A percentile compares a stretch with the other conserved stretches of the same genome.
Conservation (phyloP, 2,329 filamentous ascomycete genomes). For the Purpureocillium lavendulum region DNA sequence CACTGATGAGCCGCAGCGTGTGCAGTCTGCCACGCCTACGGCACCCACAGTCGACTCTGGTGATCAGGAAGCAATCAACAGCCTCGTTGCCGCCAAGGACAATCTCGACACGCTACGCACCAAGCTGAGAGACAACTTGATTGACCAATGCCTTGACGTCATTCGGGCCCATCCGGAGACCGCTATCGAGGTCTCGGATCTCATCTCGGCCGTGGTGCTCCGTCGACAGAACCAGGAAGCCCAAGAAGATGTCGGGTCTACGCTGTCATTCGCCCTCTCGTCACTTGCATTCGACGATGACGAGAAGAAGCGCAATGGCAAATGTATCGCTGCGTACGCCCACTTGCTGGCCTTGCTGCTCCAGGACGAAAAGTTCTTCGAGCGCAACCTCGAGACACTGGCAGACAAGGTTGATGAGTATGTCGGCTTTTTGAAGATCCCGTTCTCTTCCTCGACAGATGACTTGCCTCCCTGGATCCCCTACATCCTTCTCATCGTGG, state of each 20-base stretch:
- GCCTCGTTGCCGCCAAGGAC: constrained; percentile 46
- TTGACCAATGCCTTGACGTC: constrained; percentile 85
- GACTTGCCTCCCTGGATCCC: constrained; percentile 89
- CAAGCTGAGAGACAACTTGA: constrained; percentile 65
- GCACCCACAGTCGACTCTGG: constrained; percentile 7
- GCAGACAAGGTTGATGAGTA: constrained; percentile 70
- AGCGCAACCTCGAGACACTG: constrained; percentile 63
- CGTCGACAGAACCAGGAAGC: constrained; percentile 46
- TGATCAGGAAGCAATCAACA: constrained; percentile 8
- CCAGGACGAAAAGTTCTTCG: constrained; percentile 75
- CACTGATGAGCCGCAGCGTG: not conserved
- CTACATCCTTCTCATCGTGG: constrained; percentile 80
- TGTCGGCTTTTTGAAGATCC: constrained; percentile 68
- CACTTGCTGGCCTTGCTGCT: constrained; percentile 84
- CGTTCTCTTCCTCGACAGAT: constrained; percentile 57
- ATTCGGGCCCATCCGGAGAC: constrained; percentile 80
- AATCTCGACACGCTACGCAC: constrained; percentile 70
- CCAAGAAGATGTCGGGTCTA: constrained; percentile 69
- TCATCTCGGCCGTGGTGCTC: constrained; percentile 67
- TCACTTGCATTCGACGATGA: constrained; percentile 55
- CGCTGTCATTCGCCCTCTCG: constrained; percentile 75
- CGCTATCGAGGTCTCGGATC: constrained; percentile 83
- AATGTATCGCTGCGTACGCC: constrained; percentile 74
- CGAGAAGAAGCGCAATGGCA: constrained; percentile 53
- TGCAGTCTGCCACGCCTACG: constrained; percentile 5